These are phyloP conservation scores for Mortierella claussenii DNA, from an alignment of 192 early-diverging fungal species.

Conservation along the genomic window DNA sequence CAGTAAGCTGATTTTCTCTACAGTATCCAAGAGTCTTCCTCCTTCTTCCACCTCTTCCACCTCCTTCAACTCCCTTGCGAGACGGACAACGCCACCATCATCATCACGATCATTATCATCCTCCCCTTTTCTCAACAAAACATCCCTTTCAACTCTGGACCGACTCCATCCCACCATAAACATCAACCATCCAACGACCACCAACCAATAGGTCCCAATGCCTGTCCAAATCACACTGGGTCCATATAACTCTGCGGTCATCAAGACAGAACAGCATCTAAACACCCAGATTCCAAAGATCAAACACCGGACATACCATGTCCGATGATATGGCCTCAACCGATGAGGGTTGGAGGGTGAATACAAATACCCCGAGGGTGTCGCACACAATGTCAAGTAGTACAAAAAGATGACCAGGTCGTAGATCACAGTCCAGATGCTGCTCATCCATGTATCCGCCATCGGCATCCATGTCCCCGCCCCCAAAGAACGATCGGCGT, in stretches of 20 bases:
- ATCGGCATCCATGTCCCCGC: conserved; percentile 59
- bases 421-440: conserved; percentile 43
- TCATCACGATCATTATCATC: conserved; percentile 13
- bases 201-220: conserved; percentile 45
- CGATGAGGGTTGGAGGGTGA: conserved; percentile 48
- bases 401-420: conserved; percentile 51
- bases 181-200: conserved; percentile 46
- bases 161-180: conserved; percentile 52
- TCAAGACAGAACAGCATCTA: conserved; percentile 45
- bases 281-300: conserved; percentile 53
- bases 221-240: conserved; percentile 49
- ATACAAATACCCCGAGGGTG: conserved; percentile 45
- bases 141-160: conserved; percentile 35
- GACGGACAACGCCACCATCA: background rate
- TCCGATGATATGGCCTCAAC: conserved; percentile 43
- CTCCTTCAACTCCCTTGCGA: background rate
- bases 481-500: background rate
- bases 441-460: conserved; percentile 63
- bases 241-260: conserved; percentile 50
- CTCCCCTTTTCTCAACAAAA: conserved; percentile 17
- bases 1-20: no score
- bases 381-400: conserved; percentile 47
- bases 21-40: no score
- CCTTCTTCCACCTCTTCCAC: no score
- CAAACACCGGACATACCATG: conserved; percentile 50